Evolutionary conservation across 371 early-diverging fungal species (phyloP), one percentile per base, ranked within the genome.

Genomic region (Mortierella sp.): DNA sequence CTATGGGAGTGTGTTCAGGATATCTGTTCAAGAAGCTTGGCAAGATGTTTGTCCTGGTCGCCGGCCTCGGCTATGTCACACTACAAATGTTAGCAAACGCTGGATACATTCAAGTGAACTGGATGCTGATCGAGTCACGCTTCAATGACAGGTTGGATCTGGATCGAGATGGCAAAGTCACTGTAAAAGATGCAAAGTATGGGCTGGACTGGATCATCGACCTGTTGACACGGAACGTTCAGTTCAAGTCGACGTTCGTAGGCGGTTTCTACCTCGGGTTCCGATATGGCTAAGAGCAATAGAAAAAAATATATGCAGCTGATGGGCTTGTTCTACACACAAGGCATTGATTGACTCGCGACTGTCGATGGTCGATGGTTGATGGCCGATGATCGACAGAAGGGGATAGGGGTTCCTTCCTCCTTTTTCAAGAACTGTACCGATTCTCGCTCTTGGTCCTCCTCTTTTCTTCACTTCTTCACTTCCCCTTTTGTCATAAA

Each of bases 181-280:
- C 85, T 0, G 59, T 48, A 18, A 65, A 71, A 0, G 86, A 86
- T 55, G 67, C 83, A 34, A 76, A 76, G 30, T 60, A 78, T 26
- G 82, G 72, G 8, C 81, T 87, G 80, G 61, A 80, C 24, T 64
- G 54, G 10, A 59, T 88, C 21, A 69, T 84, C 27, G 72, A 67
- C 14, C 46, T 88, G n/a, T 72, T 88, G 69, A 88, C 89, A 7
- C 79, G 70, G 46, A 85, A 87, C 53, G 67, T 88, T 21, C 89
- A 87, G 62, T 88, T 88, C 80, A 88, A 86, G 64, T 81, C 84
- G 1, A 83, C 86, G 2, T 88, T 87, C 49, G 63, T 83, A 10
- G 70, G 76, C 27, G 89, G 89, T 0, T 82, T 87, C 34, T 81
- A 81, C 62, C 54, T 79, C 42, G 87, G 89, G 31, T 61, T 86